Evolutionary conservation across 306 rosid genomes (phyloP).

Genomic region (Medicago truncatula): DNA sequence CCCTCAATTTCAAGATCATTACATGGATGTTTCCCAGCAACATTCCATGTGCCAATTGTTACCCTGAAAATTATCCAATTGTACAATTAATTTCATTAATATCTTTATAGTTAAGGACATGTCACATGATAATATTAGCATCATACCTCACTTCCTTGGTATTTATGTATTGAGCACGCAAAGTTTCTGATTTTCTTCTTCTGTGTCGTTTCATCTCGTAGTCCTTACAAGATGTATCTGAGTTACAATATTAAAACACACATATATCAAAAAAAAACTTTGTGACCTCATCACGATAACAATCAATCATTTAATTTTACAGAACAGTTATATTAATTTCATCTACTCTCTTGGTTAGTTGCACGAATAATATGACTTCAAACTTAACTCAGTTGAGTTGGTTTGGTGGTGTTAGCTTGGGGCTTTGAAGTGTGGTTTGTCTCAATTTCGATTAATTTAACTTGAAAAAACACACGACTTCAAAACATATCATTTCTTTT

Average conservation of each 20-base stretch:
- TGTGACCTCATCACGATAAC: no score
- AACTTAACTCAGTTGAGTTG: no score
- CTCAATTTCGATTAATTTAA: no score
- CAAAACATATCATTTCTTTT: no score
- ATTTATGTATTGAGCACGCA: slow-evolving; percentile 87
- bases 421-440: no score
- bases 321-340: no score
- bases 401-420: no score
- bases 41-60: slow-evolving; percentile 90
- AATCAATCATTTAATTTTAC: no score
- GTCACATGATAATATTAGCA: slow-evolving; percentile 29
- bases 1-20: slow-evolving; percentile 79
- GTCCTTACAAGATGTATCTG: slow-evolving; percentile 61
- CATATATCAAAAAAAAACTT: neutral
- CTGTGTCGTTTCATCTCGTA: slow-evolving; percentile 54
- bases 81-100: slow-evolving; percentile 35
- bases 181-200: slow-evolving; percentile 93
- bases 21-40: slow-evolving; percentile 76
- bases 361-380: no score
- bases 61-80: slow-evolving; percentile 61
- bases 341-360: no score
- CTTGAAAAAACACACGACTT: no score
- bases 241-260: slow-evolving; percentile 34
- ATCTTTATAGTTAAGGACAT: slow-evolving; percentile 21
- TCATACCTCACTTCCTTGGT: slow-evolving; percentile 88